Evolutionary conservation across 345 rosid species (phyloP).

Genomic region (Chamaenerion angustifolium): DNA sequence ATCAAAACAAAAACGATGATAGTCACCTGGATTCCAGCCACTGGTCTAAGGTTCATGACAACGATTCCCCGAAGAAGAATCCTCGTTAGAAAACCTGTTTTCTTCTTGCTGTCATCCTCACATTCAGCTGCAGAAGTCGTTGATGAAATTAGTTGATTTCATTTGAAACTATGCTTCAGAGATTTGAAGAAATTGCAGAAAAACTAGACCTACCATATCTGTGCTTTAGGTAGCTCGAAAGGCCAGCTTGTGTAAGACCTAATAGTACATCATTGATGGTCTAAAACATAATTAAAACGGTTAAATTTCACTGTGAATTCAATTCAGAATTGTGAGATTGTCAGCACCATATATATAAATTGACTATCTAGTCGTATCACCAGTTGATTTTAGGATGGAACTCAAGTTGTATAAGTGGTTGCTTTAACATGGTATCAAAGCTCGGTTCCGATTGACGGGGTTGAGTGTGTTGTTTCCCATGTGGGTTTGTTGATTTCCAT

Average conservation of each 20-base stretch:
- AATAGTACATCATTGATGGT: conserved; percentile 60
- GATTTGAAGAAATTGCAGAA: neutral
- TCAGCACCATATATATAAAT: too few species aligned
- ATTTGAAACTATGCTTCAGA: neutral
- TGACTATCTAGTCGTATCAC: too few species aligned
- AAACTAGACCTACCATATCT: conserved; percentile 26
- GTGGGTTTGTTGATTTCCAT: too few species aligned
- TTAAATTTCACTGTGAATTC: too few species aligned
- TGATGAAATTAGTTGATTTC: neutral
- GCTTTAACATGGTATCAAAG: too few species aligned
- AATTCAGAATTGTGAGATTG: too few species aligned
- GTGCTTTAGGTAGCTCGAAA: conserved; percentile 42
- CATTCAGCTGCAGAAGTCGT: conserved; percentile 11
- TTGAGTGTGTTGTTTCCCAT: too few species aligned
- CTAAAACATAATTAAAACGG: conserved; percentile 14
- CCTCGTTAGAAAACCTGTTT: conserved; percentile 13
- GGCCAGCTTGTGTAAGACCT: conserved; percentile 57
- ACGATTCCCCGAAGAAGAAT: conserved; percentile 35
- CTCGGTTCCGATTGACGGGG: too few species aligned
- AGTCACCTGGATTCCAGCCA: conserved; percentile 39
- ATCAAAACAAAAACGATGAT: too few species aligned
- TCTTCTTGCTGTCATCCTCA: conserved; percentile 18
- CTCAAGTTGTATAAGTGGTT: too few species aligned
- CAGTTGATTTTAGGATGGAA: too few species aligned
- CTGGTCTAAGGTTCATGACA: conserved; percentile 44